These are phyloP conservation scores for Aspergillus cristatus DNA, from an alignment of 495 filamentous ascomycete genomes.

Conservation along the genomic window DNA sequence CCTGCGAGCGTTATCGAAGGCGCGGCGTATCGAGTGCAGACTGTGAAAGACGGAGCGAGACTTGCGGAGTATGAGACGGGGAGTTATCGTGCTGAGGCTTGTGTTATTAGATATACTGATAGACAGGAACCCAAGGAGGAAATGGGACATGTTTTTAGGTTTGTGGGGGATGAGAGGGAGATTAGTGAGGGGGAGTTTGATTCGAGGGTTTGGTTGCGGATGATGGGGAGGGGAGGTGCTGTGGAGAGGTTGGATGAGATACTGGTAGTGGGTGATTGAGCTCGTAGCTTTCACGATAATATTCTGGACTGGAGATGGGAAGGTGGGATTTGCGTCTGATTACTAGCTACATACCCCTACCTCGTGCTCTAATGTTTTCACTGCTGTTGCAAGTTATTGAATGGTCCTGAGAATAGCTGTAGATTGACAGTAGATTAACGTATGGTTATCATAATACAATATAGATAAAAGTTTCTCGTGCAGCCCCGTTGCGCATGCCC, in stretches of 20 bases:
- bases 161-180: slow-evolving; percentile 18
- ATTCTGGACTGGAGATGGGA: background rate
- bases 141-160: slow-evolving; percentile 17
- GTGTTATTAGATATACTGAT: slow-evolving; percentile 16
- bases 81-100: slow-evolving; percentile 12
- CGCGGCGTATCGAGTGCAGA: slow-evolving; percentile 18
- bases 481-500: too few relatives aligned
- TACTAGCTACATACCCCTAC: too few relatives aligned
- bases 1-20: slow-evolving; percentile 10
- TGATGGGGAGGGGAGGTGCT: slow-evolving; percentile 4
- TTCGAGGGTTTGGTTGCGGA: slow-evolving; percentile 14
- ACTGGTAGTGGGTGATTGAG: too few relatives aligned
- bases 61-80: slow-evolving; percentile 22
- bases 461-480: too few relatives aligned
- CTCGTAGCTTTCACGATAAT: too few relatives aligned
- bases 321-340: too few relatives aligned
- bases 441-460: too few relatives aligned
- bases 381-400: too few relatives aligned
- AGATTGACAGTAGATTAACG: too few relatives aligned
- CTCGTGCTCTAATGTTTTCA: too few relatives aligned
- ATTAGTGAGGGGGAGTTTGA: slow-evolving; percentile 21
- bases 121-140: slow-evolving; percentile 5
- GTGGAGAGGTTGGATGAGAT: too few relatives aligned
- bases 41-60: slow-evolving; percentile 9
- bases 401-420: too few relatives aligned